Percentiles rank a stretch among this genome's conserved stretches.
Conservation (phyloP, 164 flowering plant genomes). For the Saururus chinensis region DNA sequence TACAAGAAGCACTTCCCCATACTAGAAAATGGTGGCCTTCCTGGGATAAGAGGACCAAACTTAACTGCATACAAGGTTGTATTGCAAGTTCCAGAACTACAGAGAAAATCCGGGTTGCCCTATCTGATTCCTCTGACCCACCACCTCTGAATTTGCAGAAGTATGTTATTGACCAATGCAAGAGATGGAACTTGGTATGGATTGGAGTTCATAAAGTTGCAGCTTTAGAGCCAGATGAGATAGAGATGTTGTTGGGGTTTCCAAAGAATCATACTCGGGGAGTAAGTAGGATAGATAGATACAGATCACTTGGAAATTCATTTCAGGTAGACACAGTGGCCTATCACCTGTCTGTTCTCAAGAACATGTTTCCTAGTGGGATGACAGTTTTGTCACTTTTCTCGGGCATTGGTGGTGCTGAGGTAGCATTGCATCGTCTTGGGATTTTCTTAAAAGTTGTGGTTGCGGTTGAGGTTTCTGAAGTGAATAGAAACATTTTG, state of each 20-base stretch:
- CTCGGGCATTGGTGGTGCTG: constrained; percentile 41
- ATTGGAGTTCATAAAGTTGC: constrained; percentile 84
- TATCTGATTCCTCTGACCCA: constrained; percentile 36
- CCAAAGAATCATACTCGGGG: constrained; percentile 30
- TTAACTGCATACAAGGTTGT: constrained; percentile 74
- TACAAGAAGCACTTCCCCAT: constrained; percentile 66
- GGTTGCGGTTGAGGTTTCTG: constrained; percentile 79
- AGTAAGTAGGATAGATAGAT: constrained; percentile 23
- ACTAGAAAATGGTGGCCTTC: constrained; percentile 88
- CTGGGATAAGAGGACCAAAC: constrained; percentile 71
- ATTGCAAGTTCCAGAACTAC: constrained; percentile 68
- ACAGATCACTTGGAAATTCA: constrained; percentile 21
- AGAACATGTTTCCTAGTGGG: constrained; percentile 22
- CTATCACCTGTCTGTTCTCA: constrained; percentile 29
- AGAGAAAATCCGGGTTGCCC: constrained; percentile 55
- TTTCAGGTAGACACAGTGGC: constrained; percentile 41
- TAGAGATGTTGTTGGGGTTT: constrained; percentile 27
- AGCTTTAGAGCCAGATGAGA: constrained; percentile 53
- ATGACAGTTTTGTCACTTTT: constrained; percentile 26
- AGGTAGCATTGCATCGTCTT: constrained; percentile 70
- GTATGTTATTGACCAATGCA: constrained; percentile 53
- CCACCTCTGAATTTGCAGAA: constrained; percentile 59
- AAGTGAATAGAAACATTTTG: constrained; percentile 52
- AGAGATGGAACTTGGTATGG: constrained; percentile 94
- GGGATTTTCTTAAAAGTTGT: constrained; percentile 71